A percentile compares a stretch with the other conserved stretches of the same genome.
phyloP scores from a whole-genome alignment of 345 rosid species.

The Salix udensis region DNA sequence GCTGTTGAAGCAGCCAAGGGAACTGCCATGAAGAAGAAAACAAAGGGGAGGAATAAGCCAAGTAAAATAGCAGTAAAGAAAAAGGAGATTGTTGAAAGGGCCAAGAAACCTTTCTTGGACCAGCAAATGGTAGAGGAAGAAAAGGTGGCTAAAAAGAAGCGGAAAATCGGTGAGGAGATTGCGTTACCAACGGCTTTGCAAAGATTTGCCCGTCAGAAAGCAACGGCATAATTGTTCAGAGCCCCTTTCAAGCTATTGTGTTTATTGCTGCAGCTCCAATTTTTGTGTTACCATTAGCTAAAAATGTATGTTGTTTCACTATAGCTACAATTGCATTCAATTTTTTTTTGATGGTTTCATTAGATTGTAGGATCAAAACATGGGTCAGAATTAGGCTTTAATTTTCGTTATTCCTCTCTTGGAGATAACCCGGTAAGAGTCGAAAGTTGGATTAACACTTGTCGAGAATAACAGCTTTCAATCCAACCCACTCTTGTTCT shows the following conservation, averaged over 20 bases:
- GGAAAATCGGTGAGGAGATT: slow-evolving; percentile 37
- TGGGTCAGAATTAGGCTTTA: background rate
- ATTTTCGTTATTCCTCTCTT: no score
- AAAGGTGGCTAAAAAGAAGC: slow-evolving; percentile 47
- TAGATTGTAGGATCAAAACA: background rate
- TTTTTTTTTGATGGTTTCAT: background rate
- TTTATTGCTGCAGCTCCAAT: background rate
- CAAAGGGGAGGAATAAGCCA: slow-evolving; percentile 79
- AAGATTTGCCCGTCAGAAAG: slow-evolving; percentile 48
- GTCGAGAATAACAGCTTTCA: no score
- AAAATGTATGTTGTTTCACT: no score
- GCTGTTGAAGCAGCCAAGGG: slow-evolving; percentile 60
- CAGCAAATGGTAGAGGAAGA: slow-evolving; percentile 33
- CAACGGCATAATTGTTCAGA: background rate
- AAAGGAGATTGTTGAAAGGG: slow-evolving; percentile 45
- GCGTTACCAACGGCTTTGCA: slow-evolving; percentile 54
- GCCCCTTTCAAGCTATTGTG: background rate
- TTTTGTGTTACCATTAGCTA: background rate
- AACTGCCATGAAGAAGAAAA: slow-evolving; percentile 53
- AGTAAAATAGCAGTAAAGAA: slow-evolving; percentile 65
- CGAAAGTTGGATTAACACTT: background rate
- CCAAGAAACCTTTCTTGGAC: slow-evolving; percentile 69
- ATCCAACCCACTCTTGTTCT: no score
- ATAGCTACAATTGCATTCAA: background rate
- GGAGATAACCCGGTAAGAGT: no score